A percentile compares a stretch with the other conserved stretches of the same genome.
These are phyloP conservation scores for Lentinus brumalis DNA, from an alignment of 768 basidiomycete species.

Conservation along the genomic window DNA sequence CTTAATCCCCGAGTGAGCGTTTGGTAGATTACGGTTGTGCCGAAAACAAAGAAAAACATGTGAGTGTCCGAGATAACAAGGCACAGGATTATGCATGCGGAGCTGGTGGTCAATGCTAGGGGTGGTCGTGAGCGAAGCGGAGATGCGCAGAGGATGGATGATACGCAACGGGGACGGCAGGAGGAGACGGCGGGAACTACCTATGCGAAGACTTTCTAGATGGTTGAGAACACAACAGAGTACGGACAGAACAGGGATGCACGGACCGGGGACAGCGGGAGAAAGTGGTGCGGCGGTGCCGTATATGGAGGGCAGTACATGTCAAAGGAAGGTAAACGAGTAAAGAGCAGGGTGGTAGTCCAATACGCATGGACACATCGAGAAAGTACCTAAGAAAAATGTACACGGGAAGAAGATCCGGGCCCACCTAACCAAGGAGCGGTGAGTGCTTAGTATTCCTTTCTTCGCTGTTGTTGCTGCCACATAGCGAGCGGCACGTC, in stretches of 20 bases:
- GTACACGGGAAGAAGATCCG: background rate
- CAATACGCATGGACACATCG: background rate
- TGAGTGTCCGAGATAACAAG: conserved; percentile 3
- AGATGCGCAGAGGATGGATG: background rate
- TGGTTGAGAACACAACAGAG: background rate
- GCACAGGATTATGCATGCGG: conserved; percentile 3
- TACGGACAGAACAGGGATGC: background rate
- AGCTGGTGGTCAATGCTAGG: background rate
- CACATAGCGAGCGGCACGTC: conserved; percentile 79
- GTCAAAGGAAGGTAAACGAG: background rate
- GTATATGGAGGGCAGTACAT: background rate
- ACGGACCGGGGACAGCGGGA: background rate
- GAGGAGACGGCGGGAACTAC: background rate
- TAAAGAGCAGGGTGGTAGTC: background rate
- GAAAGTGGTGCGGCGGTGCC: background rate
- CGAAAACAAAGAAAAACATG: background rate
- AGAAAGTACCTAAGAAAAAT: background rate
- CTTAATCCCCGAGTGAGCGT: too few relatives aligned
- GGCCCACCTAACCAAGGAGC: background rate
- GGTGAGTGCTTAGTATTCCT: conserved; percentile 24
- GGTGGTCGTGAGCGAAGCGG: background rate
- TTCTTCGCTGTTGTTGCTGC: conserved; percentile 68
- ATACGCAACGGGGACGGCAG: background rate
- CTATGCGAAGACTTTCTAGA: background rate
- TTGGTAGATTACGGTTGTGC: too few relatives aligned